Base-by-base conservation (phyloP, 2,329 filamentous ascomycete species). In the Rhynchosporium secalis region DNA sequence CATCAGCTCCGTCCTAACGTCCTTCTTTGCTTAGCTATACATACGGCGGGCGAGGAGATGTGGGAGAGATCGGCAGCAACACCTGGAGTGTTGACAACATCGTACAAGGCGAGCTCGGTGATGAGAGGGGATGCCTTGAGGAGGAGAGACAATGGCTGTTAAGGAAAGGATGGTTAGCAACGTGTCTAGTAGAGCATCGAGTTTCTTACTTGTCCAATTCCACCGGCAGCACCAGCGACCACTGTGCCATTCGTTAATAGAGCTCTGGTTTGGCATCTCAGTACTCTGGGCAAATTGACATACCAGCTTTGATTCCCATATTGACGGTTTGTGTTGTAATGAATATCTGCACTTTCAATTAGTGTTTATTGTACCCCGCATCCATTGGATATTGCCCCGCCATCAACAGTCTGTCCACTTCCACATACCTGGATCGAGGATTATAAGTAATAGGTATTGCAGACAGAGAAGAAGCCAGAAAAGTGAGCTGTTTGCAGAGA, bases 21-120 rank as follows among this genome's bases (percentile, higher is more conserved):
- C 40, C 45, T 57, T 12, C 31, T 36, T 36, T 36, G 12, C 4
- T 47, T 26, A 28, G 29, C 31, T 58, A 48, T 64, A 88, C 90
- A 68, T 83, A 89, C 86, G 70, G 95, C 94, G 72, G 86, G 84
- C 66, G 92, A 91, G 64, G 94, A 96, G 80, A 99, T 98, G 84
- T 99, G 95, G 65, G 93, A 97, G 65, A 99, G 87, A 78, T 99
- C 95, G 74, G 94, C 88, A 69, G 93, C 91, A 75, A 99, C 95
- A 79, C 95, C 95, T 72, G 92, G 93, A 56, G 92, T 96, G 86
- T 98, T 97, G 79, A 98, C 94, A 70, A 99, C 93, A 96, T 99
- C 95, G 84, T 97, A 99, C 73, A 99, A 90, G 65, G 92, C 84
- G 73, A 99, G 91, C 82, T 98, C 91, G 74, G 94, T 89, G 74